Conservation (phyloP, 2,329 filamentous ascomycete genomes). For the Arthrinium phaeospermum region DNA sequence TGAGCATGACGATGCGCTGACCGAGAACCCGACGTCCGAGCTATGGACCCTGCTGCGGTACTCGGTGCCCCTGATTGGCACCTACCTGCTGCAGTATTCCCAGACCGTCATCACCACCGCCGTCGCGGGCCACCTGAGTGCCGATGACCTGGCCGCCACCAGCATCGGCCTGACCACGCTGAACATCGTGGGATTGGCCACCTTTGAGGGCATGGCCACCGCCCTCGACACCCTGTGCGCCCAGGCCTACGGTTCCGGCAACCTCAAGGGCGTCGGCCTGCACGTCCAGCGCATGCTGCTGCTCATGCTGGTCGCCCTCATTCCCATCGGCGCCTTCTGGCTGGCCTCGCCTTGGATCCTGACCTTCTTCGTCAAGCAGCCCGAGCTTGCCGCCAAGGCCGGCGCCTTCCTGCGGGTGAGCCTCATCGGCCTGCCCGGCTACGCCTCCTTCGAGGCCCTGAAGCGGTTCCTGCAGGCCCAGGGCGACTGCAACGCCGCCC, state of each 20-base stretch:
- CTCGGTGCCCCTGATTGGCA: conserved; percentile 56
- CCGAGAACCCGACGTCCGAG: conserved; percentile 25
- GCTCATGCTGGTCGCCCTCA: conserved; percentile 51
- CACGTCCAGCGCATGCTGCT: conserved; percentile 59
- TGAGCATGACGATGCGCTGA: neutral
- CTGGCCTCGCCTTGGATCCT: conserved; percentile 53
- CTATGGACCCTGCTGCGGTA: conserved; percentile 42
- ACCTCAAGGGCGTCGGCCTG: conserved; percentile 53
- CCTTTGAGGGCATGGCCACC: conserved; percentile 57
- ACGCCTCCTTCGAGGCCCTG: conserved; percentile 58
- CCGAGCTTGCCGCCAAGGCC: conserved; percentile 52
- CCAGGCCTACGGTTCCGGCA: conserved; percentile 57
- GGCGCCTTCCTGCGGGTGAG: conserved; percentile 55
- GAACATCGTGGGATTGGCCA: conserved; percentile 57
- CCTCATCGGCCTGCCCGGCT: conserved; percentile 57
- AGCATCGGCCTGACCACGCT: conserved; percentile 58
- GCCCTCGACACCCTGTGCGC: conserved; percentile 57
- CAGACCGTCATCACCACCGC: conserved; percentile 58
- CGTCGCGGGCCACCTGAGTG: conserved; percentile 57
- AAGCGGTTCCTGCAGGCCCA: conserved; percentile 63
- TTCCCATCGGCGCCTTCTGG: conserved; percentile 58
- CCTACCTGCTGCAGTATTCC: conserved; percentile 59
- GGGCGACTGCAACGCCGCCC: conserved; percentile 56
- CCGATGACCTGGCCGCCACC: conserved; percentile 57
- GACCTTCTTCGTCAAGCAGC: conserved; percentile 51